These are phyloP conservation scores for Phytophthora sojae DNA, from an alignment of 352 stramenopile genomes.

Conservation along the genomic window DNA sequence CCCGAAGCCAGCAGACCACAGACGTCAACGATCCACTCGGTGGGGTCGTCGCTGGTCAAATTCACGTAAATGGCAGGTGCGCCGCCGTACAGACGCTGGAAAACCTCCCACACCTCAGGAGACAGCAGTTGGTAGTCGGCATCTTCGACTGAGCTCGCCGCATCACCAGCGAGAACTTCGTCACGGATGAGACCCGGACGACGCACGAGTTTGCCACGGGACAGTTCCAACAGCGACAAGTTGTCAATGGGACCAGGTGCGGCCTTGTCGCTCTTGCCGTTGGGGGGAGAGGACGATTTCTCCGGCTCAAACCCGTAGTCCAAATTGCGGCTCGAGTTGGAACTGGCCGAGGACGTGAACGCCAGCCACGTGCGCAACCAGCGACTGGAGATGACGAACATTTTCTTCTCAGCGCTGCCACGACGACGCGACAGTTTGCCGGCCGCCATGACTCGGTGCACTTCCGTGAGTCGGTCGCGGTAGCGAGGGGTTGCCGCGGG, in stretches of 20 bases:
- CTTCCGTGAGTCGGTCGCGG: constrained; percentile 68
- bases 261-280: constrained; percentile 22
- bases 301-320: constrained; percentile 38
- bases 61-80: constrained; percentile 59
- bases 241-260: constrained; percentile 68
- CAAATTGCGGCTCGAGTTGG: constrained; percentile 27
- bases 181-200: constrained; percentile 53
- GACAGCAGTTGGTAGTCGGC: constrained; percentile 73
- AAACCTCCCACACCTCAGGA: constrained; percentile 75
- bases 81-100: constrained; percentile 73
- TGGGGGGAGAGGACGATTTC: constrained; percentile 17
- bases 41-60: constrained; percentile 35
- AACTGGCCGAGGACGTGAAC: constrained; percentile 54
- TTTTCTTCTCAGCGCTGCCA: constrained; percentile 53
- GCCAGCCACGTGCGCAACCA: constrained; percentile 74
- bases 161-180: constrained; percentile 33
- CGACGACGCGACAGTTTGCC: constrained; percentile 65
- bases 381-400: constrained; percentile 65
- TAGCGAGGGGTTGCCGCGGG: constrained; percentile 49
- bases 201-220: constrained; percentile 55
- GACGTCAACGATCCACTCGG: constrained; percentile 58
- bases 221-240: constrained; percentile 61
- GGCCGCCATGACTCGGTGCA: constrained; percentile 73
- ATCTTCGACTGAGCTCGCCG: constrained; percentile 29
- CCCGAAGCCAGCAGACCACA: constrained; percentile 31